Evolutionary conservation across 2,329 filamentous ascomycete genomes (phyloP).

Genomic region (Davidsoniella virescens): DNA sequence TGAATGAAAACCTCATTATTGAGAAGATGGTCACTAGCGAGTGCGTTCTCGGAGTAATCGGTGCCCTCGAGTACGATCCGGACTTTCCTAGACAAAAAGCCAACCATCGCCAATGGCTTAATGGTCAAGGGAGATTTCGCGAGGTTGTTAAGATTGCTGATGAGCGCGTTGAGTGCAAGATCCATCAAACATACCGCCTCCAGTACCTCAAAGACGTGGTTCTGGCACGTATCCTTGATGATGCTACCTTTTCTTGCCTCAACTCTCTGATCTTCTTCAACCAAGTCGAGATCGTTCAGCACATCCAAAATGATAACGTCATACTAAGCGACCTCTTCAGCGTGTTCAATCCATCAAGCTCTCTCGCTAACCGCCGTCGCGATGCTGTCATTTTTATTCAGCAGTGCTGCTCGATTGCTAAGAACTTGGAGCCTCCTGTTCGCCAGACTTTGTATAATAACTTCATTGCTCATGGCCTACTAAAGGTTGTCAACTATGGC

Average conservation of each 20-base stretch:
- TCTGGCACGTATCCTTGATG: slow-evolving; percentile 84
- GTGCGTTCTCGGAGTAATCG: slow-evolving; percentile 79
- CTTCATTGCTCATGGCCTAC: slow-evolving; percentile 73
- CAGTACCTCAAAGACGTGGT: slow-evolving; percentile 99
- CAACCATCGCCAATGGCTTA: slow-evolving; percentile 86
- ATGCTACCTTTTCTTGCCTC: slow-evolving; percentile 91
- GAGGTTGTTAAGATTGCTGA: slow-evolving; percentile 91
- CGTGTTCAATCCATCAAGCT: slow-evolving; percentile 56
- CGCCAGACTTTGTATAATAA: slow-evolving; percentile 75
- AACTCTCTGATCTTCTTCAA: slow-evolving; percentile 99
- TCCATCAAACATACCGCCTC: slow-evolving; percentile 87
- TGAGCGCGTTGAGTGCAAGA: slow-evolving; percentile 65
- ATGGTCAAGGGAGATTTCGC: slow-evolving; percentile 79
- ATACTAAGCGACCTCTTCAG: slow-evolving; percentile 78
- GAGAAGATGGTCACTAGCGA: slow-evolving; percentile 85
- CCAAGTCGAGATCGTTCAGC: slow-evolving; percentile 92
- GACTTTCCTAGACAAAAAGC: slow-evolving; percentile 97
- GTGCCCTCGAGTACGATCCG: slow-evolving; percentile 91
- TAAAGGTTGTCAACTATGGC: slow-evolving; percentile 82
- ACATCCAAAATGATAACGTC: slow-evolving; percentile 64
- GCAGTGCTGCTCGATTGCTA: slow-evolving; percentile 85
- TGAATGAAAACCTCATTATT: slow-evolving; percentile 91
- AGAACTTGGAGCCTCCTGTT: slow-evolving; percentile 75
- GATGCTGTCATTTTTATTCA: slow-evolving; percentile 93
- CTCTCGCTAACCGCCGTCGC: slow-evolving; percentile 61